These are phyloP conservation scores for Ilyonectria sp. DNA, from an alignment of 2,329 filamentous ascomycete species.

Conservation along the genomic window DNA sequence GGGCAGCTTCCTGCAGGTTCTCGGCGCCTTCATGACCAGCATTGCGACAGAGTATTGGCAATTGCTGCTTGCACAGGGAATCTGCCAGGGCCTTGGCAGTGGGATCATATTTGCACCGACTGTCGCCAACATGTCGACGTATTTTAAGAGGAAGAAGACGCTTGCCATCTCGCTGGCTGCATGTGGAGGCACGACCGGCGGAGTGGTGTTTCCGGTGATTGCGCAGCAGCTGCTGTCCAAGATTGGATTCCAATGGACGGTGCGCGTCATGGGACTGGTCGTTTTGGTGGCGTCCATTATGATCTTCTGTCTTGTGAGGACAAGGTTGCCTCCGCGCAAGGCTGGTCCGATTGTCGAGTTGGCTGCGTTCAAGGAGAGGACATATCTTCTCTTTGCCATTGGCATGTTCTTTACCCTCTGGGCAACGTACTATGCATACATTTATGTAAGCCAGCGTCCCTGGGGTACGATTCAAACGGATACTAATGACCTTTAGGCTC, in stretches of 20 bases:
- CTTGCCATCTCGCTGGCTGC: conserved; percentile 73
- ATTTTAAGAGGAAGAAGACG: conserved; percentile 72
- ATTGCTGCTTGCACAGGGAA: conserved; percentile 66
- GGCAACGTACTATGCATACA: conserved; percentile 67
- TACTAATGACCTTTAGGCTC: conserved; percentile 49
- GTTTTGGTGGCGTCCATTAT: conserved; percentile 62
- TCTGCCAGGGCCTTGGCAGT: conserved; percentile 70
- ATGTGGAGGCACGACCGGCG: conserved; percentile 73
- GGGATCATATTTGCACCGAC: conserved; percentile 69
- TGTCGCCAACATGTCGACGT: conserved; percentile 70
- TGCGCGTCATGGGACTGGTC: conserved; percentile 74
- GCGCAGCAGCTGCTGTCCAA: conserved; percentile 69
- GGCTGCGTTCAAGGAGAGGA: conserved; percentile 64
- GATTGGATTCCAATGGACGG: conserved; percentile 76
- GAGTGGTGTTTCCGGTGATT: conserved; percentile 74
- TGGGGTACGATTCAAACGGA: too few species aligned
- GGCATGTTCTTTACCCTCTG: conserved; percentile 60
- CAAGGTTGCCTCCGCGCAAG: conserved; percentile 64
- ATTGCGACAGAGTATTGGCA: conserved; percentile 62
- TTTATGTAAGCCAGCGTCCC: conserved; percentile 53
- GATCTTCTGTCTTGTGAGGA: conserved; percentile 59
- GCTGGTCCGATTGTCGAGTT: conserved; percentile 67
- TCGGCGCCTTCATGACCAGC: conserved; percentile 63
- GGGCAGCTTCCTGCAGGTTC: conserved; percentile 59
- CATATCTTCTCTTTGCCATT: conserved; percentile 57